Evolutionary conservation across 306 rosid genomes (phyloP).

Genomic region (Carpinus viminea): DNA sequence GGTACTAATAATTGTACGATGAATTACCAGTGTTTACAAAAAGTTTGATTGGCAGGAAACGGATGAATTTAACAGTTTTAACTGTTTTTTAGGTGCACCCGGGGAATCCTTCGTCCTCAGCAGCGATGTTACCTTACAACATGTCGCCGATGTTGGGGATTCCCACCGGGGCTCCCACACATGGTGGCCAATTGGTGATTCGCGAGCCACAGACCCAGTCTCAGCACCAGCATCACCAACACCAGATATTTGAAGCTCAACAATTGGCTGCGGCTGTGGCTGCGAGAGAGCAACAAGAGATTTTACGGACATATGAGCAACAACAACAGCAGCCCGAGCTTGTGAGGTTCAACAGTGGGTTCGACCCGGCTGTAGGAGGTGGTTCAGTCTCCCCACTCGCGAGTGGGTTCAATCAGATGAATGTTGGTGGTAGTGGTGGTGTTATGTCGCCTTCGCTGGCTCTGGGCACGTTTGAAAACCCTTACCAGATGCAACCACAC

Average conservation of each 20-base stretch:
- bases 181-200: conserved; percentile 45
- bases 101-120: conserved; percentile 23
- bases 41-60: too few species aligned
- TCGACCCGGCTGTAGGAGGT: conserved; percentile 39
- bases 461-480: conserved; percentile 58
- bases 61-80: too few species aligned
- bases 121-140: conserved; percentile 37
- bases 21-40: too few species aligned
- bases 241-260: conserved; percentile 67
- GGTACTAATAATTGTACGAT: too few species aligned
- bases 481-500: conserved; percentile 53
- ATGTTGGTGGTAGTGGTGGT: conserved; percentile 29
- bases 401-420: conserved; percentile 54
- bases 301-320: conserved; percentile 54
- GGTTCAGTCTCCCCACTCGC: conserved; percentile 40
- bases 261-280: conserved; percentile 64
- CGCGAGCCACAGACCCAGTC: conserved; percentile 46
- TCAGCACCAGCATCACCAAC: conserved; percentile 20
- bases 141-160: conserved; percentile 36
- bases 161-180: conserved; percentile 13
- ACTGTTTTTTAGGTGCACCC: too few species aligned
- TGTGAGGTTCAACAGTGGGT: conserved; percentile 58
- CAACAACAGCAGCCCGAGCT: conserved; percentile 51
- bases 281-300: conserved; percentile 70
- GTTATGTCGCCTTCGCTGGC: conserved; percentile 70